Evolutionary conservation across 75 land plant species (phyloP).

Genomic region (Cupressus sempervirens): DNA sequence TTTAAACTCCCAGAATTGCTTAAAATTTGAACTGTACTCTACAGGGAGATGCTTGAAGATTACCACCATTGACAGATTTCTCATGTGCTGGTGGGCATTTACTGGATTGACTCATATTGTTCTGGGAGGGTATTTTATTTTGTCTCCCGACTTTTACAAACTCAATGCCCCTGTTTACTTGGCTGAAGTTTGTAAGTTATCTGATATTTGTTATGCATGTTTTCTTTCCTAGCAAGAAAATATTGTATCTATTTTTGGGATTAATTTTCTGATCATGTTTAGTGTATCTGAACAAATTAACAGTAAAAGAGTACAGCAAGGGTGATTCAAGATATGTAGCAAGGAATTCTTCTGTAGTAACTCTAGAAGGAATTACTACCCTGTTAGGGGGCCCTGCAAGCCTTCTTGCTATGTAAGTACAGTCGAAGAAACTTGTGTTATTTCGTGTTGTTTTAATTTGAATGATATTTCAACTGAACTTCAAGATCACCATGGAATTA

Average conservation of each 20-base stretch:
- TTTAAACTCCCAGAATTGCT: neutral
- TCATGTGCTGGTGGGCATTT: constrained; percentile 90
- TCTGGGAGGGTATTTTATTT: constrained; percentile 86
- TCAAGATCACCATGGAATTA: neutral
- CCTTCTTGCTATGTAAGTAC: constrained; percentile 77
- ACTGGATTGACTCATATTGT: constrained; percentile 82
- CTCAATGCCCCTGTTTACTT: constrained; percentile 45
- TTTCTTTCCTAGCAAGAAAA: neutral
- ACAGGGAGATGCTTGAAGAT: constrained; percentile 25
- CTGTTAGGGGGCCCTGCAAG: constrained; percentile 79
- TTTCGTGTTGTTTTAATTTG: neutral
- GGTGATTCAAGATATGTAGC: constrained; percentile 90
- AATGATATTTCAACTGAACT: neutral
- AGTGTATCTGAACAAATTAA: constrained; percentile 8
- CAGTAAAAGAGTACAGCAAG: constrained; percentile 98
- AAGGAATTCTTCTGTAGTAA: constrained; percentile 65
- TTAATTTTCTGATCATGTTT: neutral
- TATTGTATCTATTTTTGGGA: neutral
- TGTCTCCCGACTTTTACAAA: constrained; percentile 89
- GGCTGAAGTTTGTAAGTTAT: constrained; percentile 90
- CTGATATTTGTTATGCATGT: neutral
- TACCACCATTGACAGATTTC: constrained; percentile 49
- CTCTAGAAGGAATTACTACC: constrained; percentile 85
- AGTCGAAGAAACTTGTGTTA: neutral
- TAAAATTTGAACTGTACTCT: neutral